These are phyloP conservation scores for Colletotrichum tabaci DNA, from an alignment of 2,329 filamentous ascomycete species.

Conservation along the genomic window DNA sequence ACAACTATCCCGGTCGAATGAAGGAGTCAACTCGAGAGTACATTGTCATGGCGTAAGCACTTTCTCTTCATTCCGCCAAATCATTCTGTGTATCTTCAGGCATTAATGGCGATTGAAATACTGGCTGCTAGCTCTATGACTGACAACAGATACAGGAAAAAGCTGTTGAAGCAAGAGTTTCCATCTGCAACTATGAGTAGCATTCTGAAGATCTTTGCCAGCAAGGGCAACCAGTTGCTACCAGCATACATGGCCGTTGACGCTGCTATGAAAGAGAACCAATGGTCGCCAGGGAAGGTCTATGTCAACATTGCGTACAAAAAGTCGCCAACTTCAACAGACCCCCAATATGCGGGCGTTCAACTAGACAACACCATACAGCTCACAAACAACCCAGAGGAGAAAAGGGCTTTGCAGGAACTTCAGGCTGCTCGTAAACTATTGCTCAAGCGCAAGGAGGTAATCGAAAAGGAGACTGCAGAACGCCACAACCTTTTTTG, in stretches of 20 bases:
- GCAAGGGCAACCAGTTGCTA: constrained; percentile 51
- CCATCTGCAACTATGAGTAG: constrained; percentile 49
- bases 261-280: constrained; percentile 13
- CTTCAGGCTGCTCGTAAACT: constrained; percentile 54
- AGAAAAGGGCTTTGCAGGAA: constrained; percentile 56
- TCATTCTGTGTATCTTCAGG: background rate
- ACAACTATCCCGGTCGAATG: constrained; percentile 7
- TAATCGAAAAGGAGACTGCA: constrained; percentile 49
- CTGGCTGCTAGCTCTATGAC: background rate
- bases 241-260: constrained; percentile 54
- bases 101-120: background rate
- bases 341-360: constrained; percentile 42
- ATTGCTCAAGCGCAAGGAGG: constrained; percentile 42
- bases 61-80: background rate
- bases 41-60: constrained; percentile 27
- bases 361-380: constrained; percentile 45
- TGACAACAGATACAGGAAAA: constrained; percentile 24
- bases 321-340: constrained; percentile 45
- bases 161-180: constrained; percentile 55
- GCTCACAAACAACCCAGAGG: constrained; percentile 8
- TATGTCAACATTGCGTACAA: constrained; percentile 49
- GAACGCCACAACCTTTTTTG: constrained; percentile 58
- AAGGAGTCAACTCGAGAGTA: constrained; percentile 10
- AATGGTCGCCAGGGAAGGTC: constrained; percentile 4
- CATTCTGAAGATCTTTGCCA: constrained; percentile 44